Evolutionary conservation across 2,329 filamentous ascomycete genomes (phyloP).

Genomic region (Epicoccum nigrum): DNA sequence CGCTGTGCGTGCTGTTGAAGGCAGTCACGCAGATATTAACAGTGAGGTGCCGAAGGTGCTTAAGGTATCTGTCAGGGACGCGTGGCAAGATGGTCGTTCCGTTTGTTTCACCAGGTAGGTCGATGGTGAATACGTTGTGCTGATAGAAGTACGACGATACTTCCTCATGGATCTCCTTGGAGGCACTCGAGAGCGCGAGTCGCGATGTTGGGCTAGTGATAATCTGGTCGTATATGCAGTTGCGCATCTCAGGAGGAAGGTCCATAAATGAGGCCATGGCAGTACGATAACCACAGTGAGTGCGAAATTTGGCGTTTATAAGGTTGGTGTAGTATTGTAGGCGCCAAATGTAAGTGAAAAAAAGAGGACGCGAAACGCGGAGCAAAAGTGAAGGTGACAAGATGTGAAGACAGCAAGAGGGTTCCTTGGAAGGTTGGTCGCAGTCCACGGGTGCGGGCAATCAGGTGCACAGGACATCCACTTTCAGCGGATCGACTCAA

Average conservation of each 20-base stretch:
- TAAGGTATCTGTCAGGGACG: background rate
- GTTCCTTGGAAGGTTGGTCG: too few species aligned
- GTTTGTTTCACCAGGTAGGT: constrained; percentile 4
- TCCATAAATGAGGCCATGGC: constrained; percentile 20
- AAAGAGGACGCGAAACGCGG: too few species aligned
- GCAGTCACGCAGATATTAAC: background rate
- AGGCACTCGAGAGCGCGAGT: constrained; percentile 24
- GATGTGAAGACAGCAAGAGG: too few species aligned
- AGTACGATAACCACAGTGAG: background rate
- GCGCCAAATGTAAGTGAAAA: too few species aligned
- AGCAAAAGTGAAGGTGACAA: too few species aligned
- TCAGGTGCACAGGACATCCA: too few species aligned
- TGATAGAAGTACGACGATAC: constrained; percentile 32
- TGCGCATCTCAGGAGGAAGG: constrained; percentile 28
- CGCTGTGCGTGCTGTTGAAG: background rate
- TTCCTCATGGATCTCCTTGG: constrained; percentile 25
- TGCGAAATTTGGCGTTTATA: too few species aligned
- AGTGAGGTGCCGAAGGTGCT: background rate
- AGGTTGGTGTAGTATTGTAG: background rate
- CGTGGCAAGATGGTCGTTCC: background rate
- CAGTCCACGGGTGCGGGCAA: background rate
- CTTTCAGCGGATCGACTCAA: too few species aligned
- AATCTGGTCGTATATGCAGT: constrained; percentile 24
- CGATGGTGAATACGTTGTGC: constrained; percentile 19
- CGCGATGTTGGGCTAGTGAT: background rate